Evolutionary conservation across 441 rosid species (phyloP).

Genomic region (Heliophila coronopifolia): DNA sequence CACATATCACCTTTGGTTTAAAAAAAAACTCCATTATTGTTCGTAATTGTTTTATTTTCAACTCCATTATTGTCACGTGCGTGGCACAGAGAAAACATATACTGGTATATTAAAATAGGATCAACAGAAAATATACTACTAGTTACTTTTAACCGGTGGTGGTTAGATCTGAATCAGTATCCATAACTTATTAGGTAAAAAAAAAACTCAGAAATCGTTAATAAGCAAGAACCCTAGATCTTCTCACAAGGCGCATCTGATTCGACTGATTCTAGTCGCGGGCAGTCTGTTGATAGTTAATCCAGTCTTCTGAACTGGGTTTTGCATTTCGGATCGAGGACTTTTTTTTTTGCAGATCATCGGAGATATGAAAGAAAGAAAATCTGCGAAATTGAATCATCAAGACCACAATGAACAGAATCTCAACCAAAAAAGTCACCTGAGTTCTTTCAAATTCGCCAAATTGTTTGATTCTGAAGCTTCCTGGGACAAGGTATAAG

Average conservation of each 20-base stretch:
- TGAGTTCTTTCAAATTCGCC: slow-evolving; percentile 65
- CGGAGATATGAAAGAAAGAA: slow-evolving; percentile 56
- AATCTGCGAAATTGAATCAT: slow-evolving; percentile 51
- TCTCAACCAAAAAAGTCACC: slow-evolving; percentile 52
- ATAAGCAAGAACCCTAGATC: slow-evolving; percentile 23
- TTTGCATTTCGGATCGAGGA: too few species aligned
- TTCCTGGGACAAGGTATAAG: slow-evolving; percentile 82
- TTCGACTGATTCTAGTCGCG: not conserved
- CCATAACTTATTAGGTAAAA: not conserved
- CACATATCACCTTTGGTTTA: too few species aligned
- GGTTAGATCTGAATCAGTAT: slow-evolving; percentile 19
- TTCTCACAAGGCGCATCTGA: too few species aligned
- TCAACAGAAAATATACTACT: not conserved
- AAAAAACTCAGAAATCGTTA: not conserved
- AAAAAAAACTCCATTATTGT: too few species aligned
- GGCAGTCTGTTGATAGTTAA: not conserved
- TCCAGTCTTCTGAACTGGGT: slow-evolving; percentile 1
- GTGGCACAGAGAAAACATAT: not conserved
- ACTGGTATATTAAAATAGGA: too few species aligned
- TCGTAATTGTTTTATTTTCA: not conserved
- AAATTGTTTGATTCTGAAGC: slow-evolving; percentile 85
- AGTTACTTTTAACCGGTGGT: not conserved
- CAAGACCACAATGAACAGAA: slow-evolving; percentile 30
- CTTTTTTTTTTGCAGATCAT: not conserved
- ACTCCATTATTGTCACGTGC: slow-evolving; percentile 19